A percentile compares a stretch with the other conserved stretches of the same genome.
Evolutionary conservation across 2,329 filamentous ascomycete species (phyloP).

Genomic region (Xylariaceae sp.): DNA sequence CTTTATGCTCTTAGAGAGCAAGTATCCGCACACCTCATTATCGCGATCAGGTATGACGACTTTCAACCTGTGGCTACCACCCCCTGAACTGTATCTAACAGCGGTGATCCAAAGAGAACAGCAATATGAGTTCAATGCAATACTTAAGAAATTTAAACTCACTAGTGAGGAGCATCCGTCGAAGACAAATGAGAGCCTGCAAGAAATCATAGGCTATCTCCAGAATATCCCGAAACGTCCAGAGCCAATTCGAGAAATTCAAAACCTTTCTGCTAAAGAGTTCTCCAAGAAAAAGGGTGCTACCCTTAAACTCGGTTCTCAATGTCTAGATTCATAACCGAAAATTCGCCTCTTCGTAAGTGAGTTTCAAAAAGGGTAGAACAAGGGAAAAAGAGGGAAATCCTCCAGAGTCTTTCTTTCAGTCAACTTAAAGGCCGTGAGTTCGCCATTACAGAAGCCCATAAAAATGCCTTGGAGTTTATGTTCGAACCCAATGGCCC

Average conservation of each 20-base stretch:
- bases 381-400: constrained; percentile 1
- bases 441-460: neutral
- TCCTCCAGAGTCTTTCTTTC: neutral
- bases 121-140: neutral
- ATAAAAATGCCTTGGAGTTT: neutral
- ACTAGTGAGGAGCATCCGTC: neutral
- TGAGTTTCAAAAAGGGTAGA: no score
- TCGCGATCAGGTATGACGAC: neutral
- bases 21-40: constrained; percentile 1
- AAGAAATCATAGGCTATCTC: neutral
- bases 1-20: neutral
- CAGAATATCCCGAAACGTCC: no score
- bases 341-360: no score
- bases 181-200: neutral
- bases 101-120: no score
- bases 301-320: no score
- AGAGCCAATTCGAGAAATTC: neutral
- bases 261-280: no score
- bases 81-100: neutral
- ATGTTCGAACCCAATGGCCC: neutral
- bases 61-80: neutral
- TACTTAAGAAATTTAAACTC: neutral
- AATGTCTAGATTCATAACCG: no score
- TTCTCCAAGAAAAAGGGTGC: no score
- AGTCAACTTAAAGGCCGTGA: constrained; percentile 1